Evolutionary conservation across 2,329 filamentous ascomycete species (phyloP).

Genomic region (Coniella lustricola): DNA sequence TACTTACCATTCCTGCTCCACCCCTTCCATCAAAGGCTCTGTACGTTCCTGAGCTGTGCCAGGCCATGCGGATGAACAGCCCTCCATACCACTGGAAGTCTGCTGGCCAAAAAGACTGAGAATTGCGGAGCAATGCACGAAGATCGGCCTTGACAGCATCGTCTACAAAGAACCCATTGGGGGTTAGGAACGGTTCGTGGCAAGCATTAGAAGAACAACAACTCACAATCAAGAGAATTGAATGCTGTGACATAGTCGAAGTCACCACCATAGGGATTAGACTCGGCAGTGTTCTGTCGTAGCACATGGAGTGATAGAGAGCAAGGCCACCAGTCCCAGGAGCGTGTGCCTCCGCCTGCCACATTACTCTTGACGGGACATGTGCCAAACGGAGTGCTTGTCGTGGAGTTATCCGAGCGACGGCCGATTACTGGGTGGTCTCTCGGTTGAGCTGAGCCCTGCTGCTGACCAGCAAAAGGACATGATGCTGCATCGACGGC

Average conservation of each 20-base stretch:
- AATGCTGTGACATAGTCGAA: conserved; percentile 68
- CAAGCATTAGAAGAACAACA: too few species aligned
- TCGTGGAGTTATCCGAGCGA: not conserved
- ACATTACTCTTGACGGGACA: conserved; percentile 25
- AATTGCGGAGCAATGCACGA: conserved; percentile 59
- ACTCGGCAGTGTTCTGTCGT: conserved; percentile 55
- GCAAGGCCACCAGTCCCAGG: conserved; percentile 66
- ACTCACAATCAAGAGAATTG: conserved; percentile 54
- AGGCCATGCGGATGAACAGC: conserved; percentile 68
- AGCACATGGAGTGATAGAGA: conserved; percentile 59
- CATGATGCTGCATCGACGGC: conserved; percentile 10
- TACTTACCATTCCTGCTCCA: conserved; percentile 46
- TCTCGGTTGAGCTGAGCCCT: not conserved
- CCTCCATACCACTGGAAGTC: conserved; percentile 72
- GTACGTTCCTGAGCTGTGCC: conserved; percentile 70
- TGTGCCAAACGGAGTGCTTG: conserved; percentile 9
- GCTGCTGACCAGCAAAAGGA: conserved; percentile 8
- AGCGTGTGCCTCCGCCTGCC: conserved; percentile 57
- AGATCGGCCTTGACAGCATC: conserved; percentile 64
- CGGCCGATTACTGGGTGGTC: not conserved
- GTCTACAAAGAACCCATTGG: conserved; percentile 23
- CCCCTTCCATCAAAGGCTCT: conserved; percentile 64
- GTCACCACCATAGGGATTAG: conserved; percentile 54
- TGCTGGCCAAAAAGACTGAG: conserved; percentile 69
- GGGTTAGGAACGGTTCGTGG: not conserved